A percentile compares a stretch with the other conserved stretches of the same genome.
phyloP scores from a whole-genome alignment of 805 yeast genomes.

The Saccharomycopsis fodiens region DNA sequence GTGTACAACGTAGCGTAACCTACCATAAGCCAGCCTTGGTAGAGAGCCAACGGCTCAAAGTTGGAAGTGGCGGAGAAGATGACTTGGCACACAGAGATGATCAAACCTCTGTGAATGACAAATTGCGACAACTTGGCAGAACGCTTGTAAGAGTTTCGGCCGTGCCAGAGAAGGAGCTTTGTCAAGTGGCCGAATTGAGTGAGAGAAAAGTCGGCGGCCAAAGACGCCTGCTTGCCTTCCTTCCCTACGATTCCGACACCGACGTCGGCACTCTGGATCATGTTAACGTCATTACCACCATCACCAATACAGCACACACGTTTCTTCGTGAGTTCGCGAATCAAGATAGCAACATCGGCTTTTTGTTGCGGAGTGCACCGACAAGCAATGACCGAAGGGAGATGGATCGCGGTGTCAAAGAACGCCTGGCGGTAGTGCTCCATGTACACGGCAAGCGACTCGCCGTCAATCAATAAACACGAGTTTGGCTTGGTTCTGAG shows the following conservation, averaged over 20 bases:
- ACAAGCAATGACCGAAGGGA: slow-evolving; percentile 97
- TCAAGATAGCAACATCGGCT: slow-evolving; percentile 84
- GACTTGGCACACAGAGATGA: slow-evolving; percentile 92
- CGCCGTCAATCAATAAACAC: slow-evolving; percentile 89
- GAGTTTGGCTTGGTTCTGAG: slow-evolving; percentile 46
- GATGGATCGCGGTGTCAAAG: slow-evolving; percentile 61
- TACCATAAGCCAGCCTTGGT: slow-evolving; percentile 96
- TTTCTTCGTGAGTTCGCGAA: slow-evolving; percentile 72
- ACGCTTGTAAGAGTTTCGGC: slow-evolving; percentile 92
- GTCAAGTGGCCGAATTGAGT: slow-evolving; percentile 87
- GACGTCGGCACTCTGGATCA: slow-evolving; percentile 98
- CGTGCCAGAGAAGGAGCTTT: slow-evolving; percentile 91
- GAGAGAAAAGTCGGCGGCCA: slow-evolving; percentile 94
- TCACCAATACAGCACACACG: slow-evolving; percentile 98
- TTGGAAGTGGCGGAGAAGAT: slow-evolving; percentile 79
- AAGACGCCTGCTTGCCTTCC: slow-evolving; percentile 95
- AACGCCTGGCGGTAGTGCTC: slow-evolving; percentile 61
- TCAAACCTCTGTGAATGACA: slow-evolving; percentile 91
- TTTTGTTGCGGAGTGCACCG: slow-evolving; percentile 98
- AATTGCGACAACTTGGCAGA: slow-evolving; percentile 94
- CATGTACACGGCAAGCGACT: slow-evolving; percentile 67
- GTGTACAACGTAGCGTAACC: slow-evolving; percentile 97
- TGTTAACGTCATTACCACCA: slow-evolving; percentile 98
- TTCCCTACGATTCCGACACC: slow-evolving; percentile 99
- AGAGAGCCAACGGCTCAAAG: slow-evolving; percentile 90